These are phyloP conservation scores for Pseudopithomyces maydicus DNA, from an alignment of 2,329 filamentous ascomycete genomes.

Conservation along the genomic window DNA sequence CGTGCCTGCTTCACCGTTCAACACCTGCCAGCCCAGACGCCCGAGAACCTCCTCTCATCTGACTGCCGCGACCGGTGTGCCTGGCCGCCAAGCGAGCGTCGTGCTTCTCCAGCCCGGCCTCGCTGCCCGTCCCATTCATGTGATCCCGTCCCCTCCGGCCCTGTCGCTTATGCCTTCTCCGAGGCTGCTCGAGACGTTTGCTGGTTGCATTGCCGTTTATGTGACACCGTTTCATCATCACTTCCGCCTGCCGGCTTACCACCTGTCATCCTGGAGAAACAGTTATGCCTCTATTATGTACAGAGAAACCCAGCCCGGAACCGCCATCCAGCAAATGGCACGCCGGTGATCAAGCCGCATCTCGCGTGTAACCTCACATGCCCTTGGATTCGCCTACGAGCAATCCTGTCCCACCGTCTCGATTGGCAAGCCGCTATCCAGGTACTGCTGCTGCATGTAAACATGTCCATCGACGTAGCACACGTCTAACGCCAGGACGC, in stretches of 20 bases:
- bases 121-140: not conserved
- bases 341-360: no score
- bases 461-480: no score
- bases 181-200: not conserved
- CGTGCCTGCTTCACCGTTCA: conserved; percentile 1
- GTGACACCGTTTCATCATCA: no score
- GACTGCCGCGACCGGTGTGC: conserved; percentile 1
- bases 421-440: no score
- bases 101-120: not conserved
- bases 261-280: no score
- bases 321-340: not conserved
- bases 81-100: not conserved
- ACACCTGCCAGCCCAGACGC: not conserved
- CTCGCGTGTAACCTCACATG: no score
- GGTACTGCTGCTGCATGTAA: no score
- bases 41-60: not conserved
- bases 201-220: not conserved
- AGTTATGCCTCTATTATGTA: no score
- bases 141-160: not conserved
- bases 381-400: no score
- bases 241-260: no score
- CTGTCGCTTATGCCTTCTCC: not conserved
- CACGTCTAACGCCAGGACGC: no score
- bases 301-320: not conserved
- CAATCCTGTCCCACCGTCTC: no score